phyloP scores from a whole-genome alignment of 2,329 filamentous ascomycete species.

The Pseudogymnoascus sp. region DNA sequence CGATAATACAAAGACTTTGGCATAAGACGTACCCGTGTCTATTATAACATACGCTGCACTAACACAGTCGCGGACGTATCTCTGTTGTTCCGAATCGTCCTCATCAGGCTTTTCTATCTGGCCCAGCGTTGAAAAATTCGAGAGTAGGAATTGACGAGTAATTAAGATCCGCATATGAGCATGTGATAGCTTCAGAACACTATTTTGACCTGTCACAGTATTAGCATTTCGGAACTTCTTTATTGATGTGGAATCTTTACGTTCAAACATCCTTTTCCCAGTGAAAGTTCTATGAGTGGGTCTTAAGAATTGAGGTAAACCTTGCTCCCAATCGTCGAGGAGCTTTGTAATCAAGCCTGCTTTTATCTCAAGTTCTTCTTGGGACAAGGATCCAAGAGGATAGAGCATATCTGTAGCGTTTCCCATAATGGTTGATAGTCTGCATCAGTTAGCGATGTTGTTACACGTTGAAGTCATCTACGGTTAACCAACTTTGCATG shows the following conservation, averaged over 20 bases:
- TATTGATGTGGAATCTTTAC: slow-evolving; percentile 36
- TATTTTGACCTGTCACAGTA: slow-evolving; percentile 40
- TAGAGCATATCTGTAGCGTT: slow-evolving; percentile 34
- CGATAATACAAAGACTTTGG: neutral
- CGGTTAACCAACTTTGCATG: slow-evolving; percentile 18
- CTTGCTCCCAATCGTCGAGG: slow-evolving; percentile 33
- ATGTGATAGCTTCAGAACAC: slow-evolving; percentile 44
- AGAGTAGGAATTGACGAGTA: slow-evolving; percentile 45
- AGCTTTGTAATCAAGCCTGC: slow-evolving; percentile 32
- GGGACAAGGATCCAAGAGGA: slow-evolving; percentile 26
- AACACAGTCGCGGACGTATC: slow-evolving; percentile 37
- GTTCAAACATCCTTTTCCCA: slow-evolving; percentile 4
- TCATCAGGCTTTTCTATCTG: slow-evolving; percentile 18
- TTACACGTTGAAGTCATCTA: neutral
- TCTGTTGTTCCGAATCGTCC: slow-evolving; percentile 18
- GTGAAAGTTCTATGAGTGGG: slow-evolving; percentile 9
- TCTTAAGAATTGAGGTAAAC: slow-evolving; percentile 30
- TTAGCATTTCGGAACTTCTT: slow-evolving; percentile 34
- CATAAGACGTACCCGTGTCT: slow-evolving; percentile 31
- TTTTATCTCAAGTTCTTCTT: slow-evolving; percentile 30
- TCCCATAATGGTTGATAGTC: slow-evolving; percentile 33
- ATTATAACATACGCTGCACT: slow-evolving; percentile 38
- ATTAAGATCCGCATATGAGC: slow-evolving; percentile 48
- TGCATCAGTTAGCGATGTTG: slow-evolving; percentile 11
- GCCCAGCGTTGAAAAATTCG: slow-evolving; percentile 31